Conservation (phyloP, 2,329 filamentous ascomycete genomes). For the Stenocarpella maydis region DNA sequence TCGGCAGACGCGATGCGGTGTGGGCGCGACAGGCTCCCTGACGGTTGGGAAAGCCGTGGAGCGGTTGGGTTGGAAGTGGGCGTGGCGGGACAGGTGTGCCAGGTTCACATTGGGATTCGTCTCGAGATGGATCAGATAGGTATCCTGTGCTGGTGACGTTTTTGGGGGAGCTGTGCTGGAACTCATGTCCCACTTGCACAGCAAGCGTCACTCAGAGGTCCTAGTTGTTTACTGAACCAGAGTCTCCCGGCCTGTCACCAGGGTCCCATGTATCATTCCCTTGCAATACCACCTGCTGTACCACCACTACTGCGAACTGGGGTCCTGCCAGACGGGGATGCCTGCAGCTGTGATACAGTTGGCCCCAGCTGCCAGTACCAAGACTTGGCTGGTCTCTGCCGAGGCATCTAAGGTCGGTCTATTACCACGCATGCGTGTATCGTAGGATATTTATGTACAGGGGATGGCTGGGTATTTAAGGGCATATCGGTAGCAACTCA, state of each 20-base stretch:
- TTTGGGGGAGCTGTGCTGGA: slow-evolving; percentile 20
- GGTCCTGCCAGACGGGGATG: neutral
- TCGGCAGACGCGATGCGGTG: slow-evolving; percentile 31
- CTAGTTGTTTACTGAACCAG: slow-evolving; percentile 29
- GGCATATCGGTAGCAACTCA: too few relatives aligned
- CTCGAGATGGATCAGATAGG: neutral
- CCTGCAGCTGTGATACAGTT: slow-evolving; percentile 27
- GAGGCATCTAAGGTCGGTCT: too few relatives aligned
- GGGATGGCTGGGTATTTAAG: too few relatives aligned
- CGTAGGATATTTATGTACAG: too few relatives aligned
- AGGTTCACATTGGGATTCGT: slow-evolving; percentile 9
- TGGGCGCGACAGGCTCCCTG: slow-evolving; percentile 20
- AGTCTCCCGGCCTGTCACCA: slow-evolving; percentile 11
- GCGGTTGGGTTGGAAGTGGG: neutral
- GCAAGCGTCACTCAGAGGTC: slow-evolving; percentile 27
- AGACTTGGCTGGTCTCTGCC: too few relatives aligned
- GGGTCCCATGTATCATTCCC: slow-evolving; percentile 19
- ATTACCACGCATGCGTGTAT: too few relatives aligned
- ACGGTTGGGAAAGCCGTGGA: slow-evolving; percentile 9
- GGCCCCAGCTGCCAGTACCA: slow-evolving; percentile 8
- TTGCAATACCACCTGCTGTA: slow-evolving; percentile 15
- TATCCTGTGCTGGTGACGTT: slow-evolving; percentile 20
- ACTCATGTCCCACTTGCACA: slow-evolving; percentile 21
- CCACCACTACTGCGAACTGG: neutral
- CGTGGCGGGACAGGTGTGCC: slow-evolving; percentile 16